Evolutionary conservation across 208 protist genomes (phyloP).

Genomic region (Acanthamoeba royreba): DNA sequence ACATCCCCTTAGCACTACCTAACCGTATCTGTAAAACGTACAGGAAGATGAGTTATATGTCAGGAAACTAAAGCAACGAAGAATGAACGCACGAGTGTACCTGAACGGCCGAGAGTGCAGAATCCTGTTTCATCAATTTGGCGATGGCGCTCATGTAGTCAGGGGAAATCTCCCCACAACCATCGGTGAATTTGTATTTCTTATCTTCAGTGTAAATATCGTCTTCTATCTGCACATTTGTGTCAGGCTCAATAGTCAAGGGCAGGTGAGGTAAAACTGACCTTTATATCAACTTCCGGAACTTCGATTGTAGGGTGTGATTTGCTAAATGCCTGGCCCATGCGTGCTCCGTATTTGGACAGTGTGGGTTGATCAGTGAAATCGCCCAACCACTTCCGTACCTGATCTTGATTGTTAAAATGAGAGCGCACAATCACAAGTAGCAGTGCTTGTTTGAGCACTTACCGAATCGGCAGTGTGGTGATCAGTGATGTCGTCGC

Average conservation of each 20-base stretch:
- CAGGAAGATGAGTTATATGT: not conserved
- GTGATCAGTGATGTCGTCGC: not conserved
- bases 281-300: not conserved
- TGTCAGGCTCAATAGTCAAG: no score
- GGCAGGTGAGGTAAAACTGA: not conserved
- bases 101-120: not conserved
- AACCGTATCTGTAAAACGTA: not conserved
- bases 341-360: not conserved
- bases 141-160: not conserved
- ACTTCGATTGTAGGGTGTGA: not conserved
- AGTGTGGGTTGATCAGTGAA: not conserved
- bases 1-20: not conserved
- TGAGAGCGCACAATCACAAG: not conserved
- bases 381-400: not conserved
- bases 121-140: not conserved
- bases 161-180: not conserved
- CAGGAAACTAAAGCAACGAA: no score
- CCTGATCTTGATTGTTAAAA: no score
- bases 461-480: not conserved
- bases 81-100: not conserved
- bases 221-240: not conserved
- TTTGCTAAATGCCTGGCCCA: conserved; percentile 42
- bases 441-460: not conserved
- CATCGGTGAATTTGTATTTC: not conserved
- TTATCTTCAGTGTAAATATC: not conserved